Conservation (phyloP, 1,284 basidiomycete species). For the Pseudozyma sp. region DNA sequence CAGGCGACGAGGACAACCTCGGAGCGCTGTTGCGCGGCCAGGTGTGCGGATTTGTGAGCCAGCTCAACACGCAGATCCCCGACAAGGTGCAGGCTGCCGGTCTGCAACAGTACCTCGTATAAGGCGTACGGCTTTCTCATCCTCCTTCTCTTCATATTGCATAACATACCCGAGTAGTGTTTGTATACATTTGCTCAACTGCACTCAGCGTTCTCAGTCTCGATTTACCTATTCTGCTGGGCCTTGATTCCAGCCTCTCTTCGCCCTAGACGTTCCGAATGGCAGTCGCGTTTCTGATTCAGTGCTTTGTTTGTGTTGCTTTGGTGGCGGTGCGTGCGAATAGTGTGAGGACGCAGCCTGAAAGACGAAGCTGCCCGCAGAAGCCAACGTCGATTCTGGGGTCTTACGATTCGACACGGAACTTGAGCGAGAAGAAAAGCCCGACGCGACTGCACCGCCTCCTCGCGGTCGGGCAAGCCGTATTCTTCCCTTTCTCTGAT, state of each 20-base stretch:
- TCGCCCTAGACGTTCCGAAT: no score
- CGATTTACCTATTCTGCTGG: slow-evolving; percentile 3
- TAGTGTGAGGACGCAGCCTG: no score
- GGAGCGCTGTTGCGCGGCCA: slow-evolving; percentile 71
- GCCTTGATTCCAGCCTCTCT: slow-evolving; percentile 2
- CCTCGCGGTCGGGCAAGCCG: no score
- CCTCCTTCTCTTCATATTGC: slow-evolving; percentile 13
- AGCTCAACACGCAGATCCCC: slow-evolving; percentile 80
- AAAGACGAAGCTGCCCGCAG: no score
- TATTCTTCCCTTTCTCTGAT: no score
- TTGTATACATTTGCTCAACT: slow-evolving; percentile 45
- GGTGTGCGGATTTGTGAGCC: slow-evolving; percentile 75
- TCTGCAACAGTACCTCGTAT: slow-evolving; percentile 71
- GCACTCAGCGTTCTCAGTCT: slow-evolving; percentile 4
- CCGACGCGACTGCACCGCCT: no score
- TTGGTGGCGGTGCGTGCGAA: no score
- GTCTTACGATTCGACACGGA: no score
- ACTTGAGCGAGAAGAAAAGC: no score
- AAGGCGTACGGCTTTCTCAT: slow-evolving; percentile 16
- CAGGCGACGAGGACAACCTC: slow-evolving; percentile 61
- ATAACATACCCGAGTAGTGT: slow-evolving; percentile 56
- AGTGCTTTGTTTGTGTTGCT: no score
- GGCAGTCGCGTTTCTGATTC: no score
- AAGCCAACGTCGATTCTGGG: no score
- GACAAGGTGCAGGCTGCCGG: slow-evolving; percentile 81